Evolutionary conservation across 768 basidiomycete genomes (phyloP).

Genomic region (Mrakia frigida): DNA sequence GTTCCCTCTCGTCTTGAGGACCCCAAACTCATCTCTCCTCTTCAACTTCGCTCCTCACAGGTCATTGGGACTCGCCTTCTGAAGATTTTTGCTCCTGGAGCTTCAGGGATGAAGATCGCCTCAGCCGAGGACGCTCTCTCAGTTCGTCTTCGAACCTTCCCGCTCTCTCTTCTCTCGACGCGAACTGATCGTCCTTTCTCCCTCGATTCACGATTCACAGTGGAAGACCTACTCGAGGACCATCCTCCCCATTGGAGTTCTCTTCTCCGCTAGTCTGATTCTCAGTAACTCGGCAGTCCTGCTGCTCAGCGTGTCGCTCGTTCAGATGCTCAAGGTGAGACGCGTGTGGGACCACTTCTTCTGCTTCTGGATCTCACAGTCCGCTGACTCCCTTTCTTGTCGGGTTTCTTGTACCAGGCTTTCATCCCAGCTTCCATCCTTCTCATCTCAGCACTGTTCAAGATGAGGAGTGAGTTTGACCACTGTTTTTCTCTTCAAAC

Average conservation of each 20-base stretch:
- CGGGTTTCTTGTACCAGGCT: constrained; percentile 52
- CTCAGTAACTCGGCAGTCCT: constrained; percentile 89
- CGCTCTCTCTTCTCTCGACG: background rate
- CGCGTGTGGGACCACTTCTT: background rate
- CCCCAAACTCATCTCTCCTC: background rate
- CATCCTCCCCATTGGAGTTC: constrained; percentile 56
- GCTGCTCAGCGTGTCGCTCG: constrained; percentile 63
- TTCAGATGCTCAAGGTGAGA: constrained; percentile 60
- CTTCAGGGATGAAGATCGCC: constrained; percentile 40
- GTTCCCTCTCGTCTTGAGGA: constrained; percentile 55
- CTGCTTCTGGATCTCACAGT: background rate
- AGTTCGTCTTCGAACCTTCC: background rate
- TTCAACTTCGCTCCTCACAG: constrained; percentile 13
- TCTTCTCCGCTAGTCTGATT: constrained; percentile 88
- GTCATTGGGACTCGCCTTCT: constrained; percentile 41
- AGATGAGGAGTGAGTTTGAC: constrained; percentile 62
- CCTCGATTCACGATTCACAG: background rate
- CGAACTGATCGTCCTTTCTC: background rate
- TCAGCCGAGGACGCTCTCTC: constrained; percentile 5
- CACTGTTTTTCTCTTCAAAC: background rate
- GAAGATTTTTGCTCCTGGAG: constrained; percentile 36
- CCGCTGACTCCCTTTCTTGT: background rate
- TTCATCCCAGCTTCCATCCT: constrained; percentile 51
- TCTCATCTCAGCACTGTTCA: constrained; percentile 84
- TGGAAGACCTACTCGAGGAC: constrained; percentile 18